Percentiles rank a stretch among this genome's conserved stretches.
Conservation (phyloP, 2,329 filamentous ascomycete species). For the Fusarium camptoceras region DNA sequence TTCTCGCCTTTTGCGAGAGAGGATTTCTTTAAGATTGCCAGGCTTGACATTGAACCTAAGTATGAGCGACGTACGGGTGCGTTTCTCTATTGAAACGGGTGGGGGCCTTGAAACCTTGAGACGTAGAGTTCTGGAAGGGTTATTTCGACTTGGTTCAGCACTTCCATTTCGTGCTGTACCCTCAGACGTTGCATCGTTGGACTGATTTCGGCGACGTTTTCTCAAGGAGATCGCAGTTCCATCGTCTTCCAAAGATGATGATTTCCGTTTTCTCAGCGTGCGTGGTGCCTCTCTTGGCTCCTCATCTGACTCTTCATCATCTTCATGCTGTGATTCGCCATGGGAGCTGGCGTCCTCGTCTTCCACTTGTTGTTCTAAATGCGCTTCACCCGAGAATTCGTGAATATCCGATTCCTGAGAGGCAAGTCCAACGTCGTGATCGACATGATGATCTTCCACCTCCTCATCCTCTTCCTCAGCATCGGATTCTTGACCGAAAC, state of each 20-base stretch:
- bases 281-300: slow-evolving; percentile 70
- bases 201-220: slow-evolving; percentile 65
- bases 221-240: slow-evolving; percentile 64
- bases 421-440: slow-evolving; percentile 36
- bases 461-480: slow-evolving; percentile 50
- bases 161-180: slow-evolving; percentile 50
- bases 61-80: slow-evolving; percentile 51
- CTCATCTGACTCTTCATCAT: slow-evolving; percentile 17
- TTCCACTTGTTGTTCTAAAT: slow-evolving; percentile 12
- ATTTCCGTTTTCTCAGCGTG: slow-evolving; percentile 84
- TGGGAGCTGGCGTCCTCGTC: slow-evolving; percentile 30
- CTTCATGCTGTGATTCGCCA: slow-evolving; percentile 22
- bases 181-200: slow-evolving; percentile 56
- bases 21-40: slow-evolving; percentile 54
- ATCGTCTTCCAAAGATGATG: slow-evolving; percentile 75
- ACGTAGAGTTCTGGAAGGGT: slow-evolving; percentile 68
- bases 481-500: slow-evolving; percentile 52
- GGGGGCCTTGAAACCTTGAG: slow-evolving; percentile 59
- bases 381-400: slow-evolving; percentile 22
- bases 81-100: slow-evolving; percentile 57
- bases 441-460: slow-evolving; percentile 37
- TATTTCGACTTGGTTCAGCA: slow-evolving; percentile 48
- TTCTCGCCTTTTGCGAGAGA: slow-evolving; percentile 52
- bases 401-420: slow-evolving; percentile 47
- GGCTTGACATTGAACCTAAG: slow-evolving; percentile 53